Evolutionary conservation across 345 rosid species (phyloP), one percentile per base, ranked within the genome.

Genomic region (Corymbia maculata): DNA sequence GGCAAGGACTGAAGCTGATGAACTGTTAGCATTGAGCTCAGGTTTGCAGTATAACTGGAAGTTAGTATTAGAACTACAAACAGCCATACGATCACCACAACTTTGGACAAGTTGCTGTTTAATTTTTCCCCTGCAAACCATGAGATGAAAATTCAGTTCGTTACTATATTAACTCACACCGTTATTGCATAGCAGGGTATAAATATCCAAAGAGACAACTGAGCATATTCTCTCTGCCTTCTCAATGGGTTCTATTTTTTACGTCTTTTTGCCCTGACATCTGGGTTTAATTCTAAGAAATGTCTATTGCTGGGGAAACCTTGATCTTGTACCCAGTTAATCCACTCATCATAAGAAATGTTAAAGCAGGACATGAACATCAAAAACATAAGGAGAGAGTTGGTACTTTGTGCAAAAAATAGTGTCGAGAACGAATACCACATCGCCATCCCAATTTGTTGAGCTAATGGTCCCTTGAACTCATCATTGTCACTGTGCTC

Each of bases 371-470:
- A 53, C 59, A 53, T 64, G 36, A 64, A n/a, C 36, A n/a, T n/a
- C 7, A 17, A 64, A 64, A 64, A n/a, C 19, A n/a, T n/a, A n/a
- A 32, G 51, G 16, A 14, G 21, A 30, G 30, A 28, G 52, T 42
- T 14, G 51, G 85, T 93, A 94, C 96, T 87, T 2, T 94, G 95
- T 10, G 95, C 93, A 79, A 92, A 94, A 26, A 93, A 93, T 2
- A 95, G 87, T 8, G 94, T 93, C 22, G 95, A 92, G 90, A 95
- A 94, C 26, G 95, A 91, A 88, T 91, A 94, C 91, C 87, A 94
- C 32, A 92, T 88, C 1, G 89, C 50, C 3, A 89, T 89, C 28
- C 95, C 93, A 45, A 93, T 44, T 89, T 93, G 95, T 44, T 91
- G 79, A 19, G 87, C 7, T 45, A 90, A 86, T 13, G 95, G 59